Conservation (phyloP, 257 asterid genomes). For the Lycium barbarum region DNA sequence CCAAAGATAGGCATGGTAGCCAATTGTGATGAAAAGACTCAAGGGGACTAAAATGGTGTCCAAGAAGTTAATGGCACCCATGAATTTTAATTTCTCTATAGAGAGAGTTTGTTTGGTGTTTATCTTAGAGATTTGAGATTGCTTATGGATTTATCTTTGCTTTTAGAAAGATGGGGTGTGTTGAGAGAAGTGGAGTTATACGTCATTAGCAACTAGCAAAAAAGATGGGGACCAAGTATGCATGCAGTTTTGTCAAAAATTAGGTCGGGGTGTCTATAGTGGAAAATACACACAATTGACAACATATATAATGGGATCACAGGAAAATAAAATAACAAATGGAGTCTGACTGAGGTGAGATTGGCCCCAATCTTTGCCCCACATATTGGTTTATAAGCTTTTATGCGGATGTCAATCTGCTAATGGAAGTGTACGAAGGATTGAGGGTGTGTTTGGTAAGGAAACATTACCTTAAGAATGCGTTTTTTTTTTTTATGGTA, state of each 20-base stretch:
- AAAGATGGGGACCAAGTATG: neutral
- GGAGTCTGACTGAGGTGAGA: neutral
- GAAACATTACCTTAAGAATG: too few relatives aligned
- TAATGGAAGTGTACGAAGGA: neutral
- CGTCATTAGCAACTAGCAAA: constrained; percentile 19
- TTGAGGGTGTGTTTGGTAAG: neutral
- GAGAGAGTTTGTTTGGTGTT: neutral
- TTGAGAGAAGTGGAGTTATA: constrained; percentile 27
- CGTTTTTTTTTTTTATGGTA: too few relatives aligned
- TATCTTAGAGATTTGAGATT: neutral
- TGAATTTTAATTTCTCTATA: neutral
- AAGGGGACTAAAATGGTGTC: constrained; percentile 72
- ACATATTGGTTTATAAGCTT: neutral
- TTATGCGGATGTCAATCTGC: neutral
- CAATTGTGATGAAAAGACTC: constrained; percentile 70
- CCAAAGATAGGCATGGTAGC: constrained; percentile 81
- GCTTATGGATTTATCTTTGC: neutral
- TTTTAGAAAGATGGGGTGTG: constrained; percentile 6
- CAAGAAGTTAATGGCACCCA: constrained; percentile 46
- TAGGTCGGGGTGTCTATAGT: neutral
- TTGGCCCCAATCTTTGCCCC: neutral
- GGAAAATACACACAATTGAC: constrained; percentile 27
- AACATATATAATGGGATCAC: neutral
- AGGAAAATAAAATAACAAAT: neutral
- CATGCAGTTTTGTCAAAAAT: constrained; percentile 8